Evolutionary conservation across 257 asterid genomes (phyloP), one percentile per base, ranked within the genome.

Genomic region (Handroanthus guayacan): DNA sequence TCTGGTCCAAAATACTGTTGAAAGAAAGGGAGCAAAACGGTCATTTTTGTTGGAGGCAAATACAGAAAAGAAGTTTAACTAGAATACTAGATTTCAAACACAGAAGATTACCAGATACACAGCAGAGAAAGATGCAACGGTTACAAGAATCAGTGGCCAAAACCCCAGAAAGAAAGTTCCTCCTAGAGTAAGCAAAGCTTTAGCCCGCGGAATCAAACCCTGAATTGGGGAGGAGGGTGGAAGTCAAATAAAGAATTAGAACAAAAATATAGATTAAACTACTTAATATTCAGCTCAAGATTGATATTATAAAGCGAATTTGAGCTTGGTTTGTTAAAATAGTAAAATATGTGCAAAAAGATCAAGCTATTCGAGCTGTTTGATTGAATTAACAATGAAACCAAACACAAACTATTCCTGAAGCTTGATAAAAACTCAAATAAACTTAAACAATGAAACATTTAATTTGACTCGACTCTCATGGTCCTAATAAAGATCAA

Each of bases 131-230:
- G 85, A 80, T 73, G 85, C 89, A 81, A 84, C 80, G 5, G 89
- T 84, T 52, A 73, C 82, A 17, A 90, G 81, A 75, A 90, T 90
- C 87, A 90, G 74, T 0, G 91, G 94, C 92, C 92, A 84, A 70
- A 90, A 90, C 3, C 80, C 91, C 79, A 84, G 80, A 88, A 88
- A 84, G 80, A 88, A 88, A 48, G 94, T 85, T 50, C 85, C 96
- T 71, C 94, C 96, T 78, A 90, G 81, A 31, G 86, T 87, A 65
- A 90, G 86, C 82, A 90, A 84, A 64, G 84, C 78, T 75, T 83
- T 90, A 57, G 86, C 96, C 64, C 96, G 87, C 6, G 94, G 94
- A 82, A 90, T 76, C 83, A 90, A 71, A 70, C 96, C 96, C 94
- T 88, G 82, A 52, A 64, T 51, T 20, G 6, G 45, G 14, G 2